These are phyloP conservation scores for Aspergillus affinis DNA, from an alignment of 495 filamentous ascomycete genomes.

Conservation along the genomic window DNA sequence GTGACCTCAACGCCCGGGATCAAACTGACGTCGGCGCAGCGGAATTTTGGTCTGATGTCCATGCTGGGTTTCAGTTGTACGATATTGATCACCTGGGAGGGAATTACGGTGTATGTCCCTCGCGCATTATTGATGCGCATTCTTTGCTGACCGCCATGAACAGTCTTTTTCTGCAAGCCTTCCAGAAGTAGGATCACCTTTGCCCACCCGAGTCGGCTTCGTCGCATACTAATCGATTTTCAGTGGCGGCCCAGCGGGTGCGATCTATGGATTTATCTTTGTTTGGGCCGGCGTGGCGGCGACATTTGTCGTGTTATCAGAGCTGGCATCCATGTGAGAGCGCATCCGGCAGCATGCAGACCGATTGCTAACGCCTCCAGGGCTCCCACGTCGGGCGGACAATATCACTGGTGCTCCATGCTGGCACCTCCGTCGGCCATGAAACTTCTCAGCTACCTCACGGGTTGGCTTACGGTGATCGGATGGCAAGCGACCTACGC, in stretches of 20 bases:
- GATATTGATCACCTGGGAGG: conserved; percentile 53
- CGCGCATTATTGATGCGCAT: background rate
- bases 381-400: conserved; percentile 51
- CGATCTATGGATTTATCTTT: conserved; percentile 53
- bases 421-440: conserved; percentile 39
- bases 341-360: background rate
- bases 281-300: conserved; percentile 41
- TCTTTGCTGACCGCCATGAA: background rate
- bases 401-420: conserved; percentile 56
- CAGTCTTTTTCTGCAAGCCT: conserved; percentile 35
- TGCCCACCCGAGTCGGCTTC: background rate
- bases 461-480: conserved; percentile 47
- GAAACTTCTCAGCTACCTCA: conserved; percentile 48
- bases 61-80: conserved; percentile 53
- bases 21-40: conserved; percentile 20
- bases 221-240: background rate
- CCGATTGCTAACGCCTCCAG: conserved; percentile 12
- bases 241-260: conserved; percentile 51
- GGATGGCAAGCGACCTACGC: conserved; percentile 47
- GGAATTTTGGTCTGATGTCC: conserved; percentile 50
- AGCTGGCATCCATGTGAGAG: conserved; percentile 44
- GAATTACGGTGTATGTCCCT: conserved; percentile 33
- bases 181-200: conserved; percentile 30
- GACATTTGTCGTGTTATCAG: conserved; percentile 34
- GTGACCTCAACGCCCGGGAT: background rate